Conservation (phyloP, 2,329 filamentous ascomycete genomes). For the Colletotrichum camelliae region DNA sequence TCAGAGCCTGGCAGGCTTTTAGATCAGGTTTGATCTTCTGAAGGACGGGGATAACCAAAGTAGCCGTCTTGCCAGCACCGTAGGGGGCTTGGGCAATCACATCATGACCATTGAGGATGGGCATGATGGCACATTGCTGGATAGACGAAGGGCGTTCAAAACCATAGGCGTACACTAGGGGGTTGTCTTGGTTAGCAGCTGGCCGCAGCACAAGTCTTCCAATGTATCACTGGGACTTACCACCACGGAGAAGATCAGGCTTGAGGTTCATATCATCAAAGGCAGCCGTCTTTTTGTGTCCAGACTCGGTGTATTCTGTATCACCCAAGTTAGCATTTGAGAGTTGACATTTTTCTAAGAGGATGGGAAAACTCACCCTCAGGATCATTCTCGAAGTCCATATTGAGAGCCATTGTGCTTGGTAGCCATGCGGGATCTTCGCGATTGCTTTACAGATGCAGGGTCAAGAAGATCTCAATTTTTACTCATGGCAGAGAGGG, state of each 20-base stretch:
- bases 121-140: conserved; percentile 99
- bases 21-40: conserved; percentile 97
- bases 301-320: conserved; percentile 69
- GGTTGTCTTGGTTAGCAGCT: background rate
- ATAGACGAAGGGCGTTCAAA: conserved; percentile 99
- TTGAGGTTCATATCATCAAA: conserved; percentile 99
- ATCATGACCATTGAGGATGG: conserved; percentile 99
- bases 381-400: background rate
- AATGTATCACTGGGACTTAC: conserved; percentile 13
- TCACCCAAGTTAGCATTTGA: background rate
- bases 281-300: conserved; percentile 99
- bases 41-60: conserved; percentile 98
- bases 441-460: background rate
- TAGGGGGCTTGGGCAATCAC: conserved; percentile 99
- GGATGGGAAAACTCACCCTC: background rate
- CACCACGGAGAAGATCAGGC: conserved; percentile 91
- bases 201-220: background rate
- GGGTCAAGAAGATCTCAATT: background rate
- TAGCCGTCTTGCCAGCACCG: conserved; percentile 99
- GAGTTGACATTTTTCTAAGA: background rate
- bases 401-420: background rate
- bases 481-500: background rate
- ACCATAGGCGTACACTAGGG: conserved; percentile 83
- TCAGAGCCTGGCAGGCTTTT: conserved; percentile 97
- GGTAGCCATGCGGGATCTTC: background rate